Evolutionary conservation across 164 flowering plant species (phyloP), one percentile per base, ranked within the genome.

Genomic region (Aristolochia californica): DNA sequence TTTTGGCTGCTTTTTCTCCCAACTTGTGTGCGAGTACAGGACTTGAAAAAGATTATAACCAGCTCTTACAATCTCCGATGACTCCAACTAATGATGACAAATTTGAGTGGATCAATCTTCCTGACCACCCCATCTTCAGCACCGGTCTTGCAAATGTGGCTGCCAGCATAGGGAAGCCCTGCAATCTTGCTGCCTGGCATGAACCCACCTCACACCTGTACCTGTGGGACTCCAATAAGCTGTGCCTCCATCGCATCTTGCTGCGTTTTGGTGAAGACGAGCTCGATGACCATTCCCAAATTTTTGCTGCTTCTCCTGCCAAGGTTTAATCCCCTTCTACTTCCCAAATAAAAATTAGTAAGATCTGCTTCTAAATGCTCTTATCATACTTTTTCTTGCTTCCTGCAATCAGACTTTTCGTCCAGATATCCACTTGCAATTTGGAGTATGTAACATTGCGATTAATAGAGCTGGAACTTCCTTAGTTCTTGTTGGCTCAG

Each of bases 181-280:
- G 30, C 30, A 84, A 86, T 61, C 78, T 83, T 20, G 16, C 86
- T 45, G 82, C 96, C 7, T 91, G 95, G 90, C 96, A 91, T 65
- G 91, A 84, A 34, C 78, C 76, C 18, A 83, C 96, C 17, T 28
- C 38, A 40, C 76, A 88, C 22, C 74, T 91, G 15, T 91, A 84
- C 70, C 70, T 72, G 48, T 91, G 98, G 96, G 87, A 86, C 47
- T 27, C 65, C 12, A 14, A 48, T 21, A 70, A 66, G 30, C 67
- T 50, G 3, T 77, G 75, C 66, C 77, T 91, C 44, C 83, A 82
- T 50, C 81, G 93, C 0, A 62, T 88, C 49, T 75, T 87, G 7
- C 21, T 91, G 48, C 84, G 88, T 2, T 66, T 84, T 16, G 89
- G 84, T 22, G 97, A 88, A 18, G 50, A 25, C 8, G 30, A 44